Evolutionary conservation across 1,139 yeast species (phyloP).

Genomic region (Protomyces inouyei): DNA sequence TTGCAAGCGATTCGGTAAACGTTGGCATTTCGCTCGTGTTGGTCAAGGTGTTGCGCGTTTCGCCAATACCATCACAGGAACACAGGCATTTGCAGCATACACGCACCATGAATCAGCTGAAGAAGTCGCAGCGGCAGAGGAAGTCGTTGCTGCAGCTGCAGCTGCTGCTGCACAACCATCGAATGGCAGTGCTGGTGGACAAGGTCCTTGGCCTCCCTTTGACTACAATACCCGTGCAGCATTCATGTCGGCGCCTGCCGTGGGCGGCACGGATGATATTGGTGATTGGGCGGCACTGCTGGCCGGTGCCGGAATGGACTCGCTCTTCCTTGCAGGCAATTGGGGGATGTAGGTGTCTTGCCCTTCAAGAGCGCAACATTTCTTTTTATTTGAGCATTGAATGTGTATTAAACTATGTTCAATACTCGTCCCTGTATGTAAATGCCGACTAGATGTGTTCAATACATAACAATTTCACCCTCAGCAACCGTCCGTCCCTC

Average conservation of each 20-base stretch:
- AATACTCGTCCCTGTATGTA: too few species aligned
- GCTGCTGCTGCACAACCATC: not conserved
- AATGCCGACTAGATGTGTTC: not conserved
- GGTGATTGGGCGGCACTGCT: not conserved
- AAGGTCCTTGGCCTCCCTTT: not conserved
- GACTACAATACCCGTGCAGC: not conserved
- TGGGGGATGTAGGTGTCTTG: not conserved
- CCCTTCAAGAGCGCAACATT: not conserved
- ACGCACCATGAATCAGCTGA: not conserved
- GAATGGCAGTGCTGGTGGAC: too few species aligned
- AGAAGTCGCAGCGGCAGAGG: not conserved
- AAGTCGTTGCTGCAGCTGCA: not conserved
- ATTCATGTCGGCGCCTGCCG: not conserved
- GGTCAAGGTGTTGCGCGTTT: not conserved
- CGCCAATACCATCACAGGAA: not conserved
- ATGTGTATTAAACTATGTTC: too few species aligned
- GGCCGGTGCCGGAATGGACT: not conserved
- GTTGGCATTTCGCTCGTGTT: not conserved
- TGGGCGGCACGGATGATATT: not conserved
- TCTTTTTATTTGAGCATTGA: too few species aligned
- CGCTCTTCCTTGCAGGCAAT: not conserved
- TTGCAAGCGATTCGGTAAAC: not conserved
- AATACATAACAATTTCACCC: not conserved
- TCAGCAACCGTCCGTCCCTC: not conserved
- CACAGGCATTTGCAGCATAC: not conserved